These are phyloP conservation scores for Cucumis hystrix DNA, from an alignment of 306 rosid genomes.

Conservation along the genomic window DNA sequence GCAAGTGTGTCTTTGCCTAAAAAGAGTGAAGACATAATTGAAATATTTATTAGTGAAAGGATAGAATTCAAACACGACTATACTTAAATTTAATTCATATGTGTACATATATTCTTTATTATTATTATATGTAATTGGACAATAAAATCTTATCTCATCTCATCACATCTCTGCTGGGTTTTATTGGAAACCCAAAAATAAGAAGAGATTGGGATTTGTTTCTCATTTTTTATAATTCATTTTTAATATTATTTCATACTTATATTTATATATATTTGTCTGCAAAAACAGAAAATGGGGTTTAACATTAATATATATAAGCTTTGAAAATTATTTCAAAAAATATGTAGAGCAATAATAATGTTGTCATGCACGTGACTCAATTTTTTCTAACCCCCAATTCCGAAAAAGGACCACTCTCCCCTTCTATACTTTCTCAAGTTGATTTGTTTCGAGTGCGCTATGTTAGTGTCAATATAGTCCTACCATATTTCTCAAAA, in stretches of 20 bases:
- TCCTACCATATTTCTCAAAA: too few relatives aligned
- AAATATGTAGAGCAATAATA: slow-evolving; percentile 18
- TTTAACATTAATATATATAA: neutral
- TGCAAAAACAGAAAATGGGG: neutral
- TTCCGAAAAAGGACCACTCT: too few relatives aligned
- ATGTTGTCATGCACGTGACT: slow-evolving; percentile 63
- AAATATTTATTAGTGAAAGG: slow-evolving; percentile 20
- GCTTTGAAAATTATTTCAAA: neutral
- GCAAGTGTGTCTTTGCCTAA: neutral
- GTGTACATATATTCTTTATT: neutral
- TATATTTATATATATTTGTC: too few relatives aligned
- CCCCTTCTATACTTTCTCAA: too few relatives aligned
- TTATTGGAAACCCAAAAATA: slow-evolving; percentile 48
- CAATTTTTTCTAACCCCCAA: slow-evolving; percentile 3
- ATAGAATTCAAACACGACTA: slow-evolving; percentile 56
- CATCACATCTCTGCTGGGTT: slow-evolving; percentile 11
- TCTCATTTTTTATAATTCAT: neutral
- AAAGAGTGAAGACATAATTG: slow-evolving; percentile 12
- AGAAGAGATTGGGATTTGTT: neutral
- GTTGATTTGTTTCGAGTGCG: too few relatives aligned
- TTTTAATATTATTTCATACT: too few relatives aligned
- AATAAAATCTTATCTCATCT: slow-evolving; percentile 63
- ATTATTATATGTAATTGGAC: slow-evolving; percentile 30
- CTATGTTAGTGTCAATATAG: too few relatives aligned
- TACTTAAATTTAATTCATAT: neutral